These are phyloP conservation scores for Candida sithepensis DNA, from an alignment of 805 yeast genomes.

Conservation along the genomic window DNA sequence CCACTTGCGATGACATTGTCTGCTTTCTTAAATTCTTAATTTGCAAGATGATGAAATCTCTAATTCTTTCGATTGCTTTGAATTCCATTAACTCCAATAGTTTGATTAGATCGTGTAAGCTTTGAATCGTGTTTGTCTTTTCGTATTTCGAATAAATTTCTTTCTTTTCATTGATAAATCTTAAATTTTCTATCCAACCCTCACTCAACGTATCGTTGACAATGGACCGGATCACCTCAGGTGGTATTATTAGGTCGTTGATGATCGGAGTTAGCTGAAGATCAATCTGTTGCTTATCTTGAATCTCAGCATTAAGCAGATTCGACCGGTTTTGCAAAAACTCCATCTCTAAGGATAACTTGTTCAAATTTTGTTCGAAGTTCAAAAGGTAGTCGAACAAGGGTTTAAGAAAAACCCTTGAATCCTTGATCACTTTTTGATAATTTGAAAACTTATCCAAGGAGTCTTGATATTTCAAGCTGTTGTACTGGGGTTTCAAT, in stretches of 20 bases:
- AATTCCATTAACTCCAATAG: slow-evolving; percentile 49
- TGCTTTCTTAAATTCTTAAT: slow-evolving; percentile 67
- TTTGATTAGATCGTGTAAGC: slow-evolving; percentile 23
- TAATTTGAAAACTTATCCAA: slow-evolving; percentile 23
- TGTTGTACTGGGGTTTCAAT: slow-evolving; percentile 11
- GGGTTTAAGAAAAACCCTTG: slow-evolving; percentile 42
- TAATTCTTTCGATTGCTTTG: slow-evolving; percentile 71
- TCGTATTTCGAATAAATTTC: slow-evolving; percentile 47
- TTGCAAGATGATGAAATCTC: slow-evolving; percentile 61
- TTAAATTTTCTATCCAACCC: slow-evolving; percentile 65
- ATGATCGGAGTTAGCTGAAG: slow-evolving; percentile 67
- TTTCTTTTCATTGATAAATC: slow-evolving; percentile 53
- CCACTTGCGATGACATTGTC: slow-evolving; percentile 64
- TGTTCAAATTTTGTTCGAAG: slow-evolving; percentile 57
- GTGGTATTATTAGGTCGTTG: slow-evolving; percentile 71
- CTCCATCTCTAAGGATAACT: slow-evolving; percentile 59
- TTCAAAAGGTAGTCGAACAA: slow-evolving; percentile 47
- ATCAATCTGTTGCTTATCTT: slow-evolving; percentile 45
- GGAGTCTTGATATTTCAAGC: slow-evolving; percentile 12
- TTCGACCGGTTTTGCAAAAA: slow-evolving; percentile 52
- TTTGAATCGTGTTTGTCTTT: slow-evolving; percentile 9
- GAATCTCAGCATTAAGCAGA: slow-evolving; percentile 43
- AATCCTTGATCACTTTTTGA: slow-evolving; percentile 26
- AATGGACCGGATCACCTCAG: slow-evolving; percentile 58
- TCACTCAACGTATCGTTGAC: slow-evolving; percentile 52